phyloP scores from a whole-genome alignment of 2,329 filamentous ascomycete species.

The Penicillium capsulatum region DNA sequence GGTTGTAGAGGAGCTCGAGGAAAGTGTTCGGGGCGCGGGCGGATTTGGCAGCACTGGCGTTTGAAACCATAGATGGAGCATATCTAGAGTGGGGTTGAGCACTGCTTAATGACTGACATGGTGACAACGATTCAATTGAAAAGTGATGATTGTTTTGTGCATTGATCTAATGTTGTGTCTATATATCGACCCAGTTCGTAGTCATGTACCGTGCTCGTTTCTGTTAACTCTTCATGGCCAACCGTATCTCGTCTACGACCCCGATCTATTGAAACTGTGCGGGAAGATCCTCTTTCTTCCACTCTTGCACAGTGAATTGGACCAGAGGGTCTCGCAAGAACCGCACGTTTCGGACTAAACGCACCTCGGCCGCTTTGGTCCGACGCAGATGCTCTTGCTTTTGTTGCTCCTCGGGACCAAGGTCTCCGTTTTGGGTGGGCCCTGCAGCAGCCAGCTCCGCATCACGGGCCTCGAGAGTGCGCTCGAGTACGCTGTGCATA shows the following conservation, averaged over 20 bases:
- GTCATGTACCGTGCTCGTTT: not conserved
- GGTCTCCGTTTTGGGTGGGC: constrained; percentile 19
- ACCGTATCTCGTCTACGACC: not conserved
- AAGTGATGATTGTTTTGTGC: not conserved
- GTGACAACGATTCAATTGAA: constrained; percentile 3
- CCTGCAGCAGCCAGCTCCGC: constrained; percentile 52
- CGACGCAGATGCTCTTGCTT: constrained; percentile 62
- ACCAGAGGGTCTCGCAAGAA: constrained; percentile 64
- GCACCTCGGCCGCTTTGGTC: constrained; percentile 84
- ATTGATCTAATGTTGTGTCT: constrained; percentile 9
- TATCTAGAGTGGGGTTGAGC: constrained; percentile 2
- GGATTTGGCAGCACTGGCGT: constrained; percentile 85
- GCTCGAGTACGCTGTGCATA: constrained; percentile 80
- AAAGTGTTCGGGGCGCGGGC: constrained; percentile 83
- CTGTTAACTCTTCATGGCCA: not conserved
- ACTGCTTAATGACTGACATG: constrained; percentile 14
- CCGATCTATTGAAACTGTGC: constrained; percentile 20
- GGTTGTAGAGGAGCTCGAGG: constrained; percentile 83
- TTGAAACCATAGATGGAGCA: constrained; percentile 12
- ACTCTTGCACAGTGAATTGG: constrained; percentile 55
- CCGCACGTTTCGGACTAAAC: constrained; percentile 69
- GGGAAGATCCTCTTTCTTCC: constrained; percentile 30
- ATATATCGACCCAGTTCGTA: constrained; percentile 7
- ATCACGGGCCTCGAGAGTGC: constrained; percentile 63
- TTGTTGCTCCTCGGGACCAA: constrained; percentile 45